Evolutionary conservation across 1,284 basidiomycete species (phyloP).

Genomic region (Boletus smithii): DNA sequence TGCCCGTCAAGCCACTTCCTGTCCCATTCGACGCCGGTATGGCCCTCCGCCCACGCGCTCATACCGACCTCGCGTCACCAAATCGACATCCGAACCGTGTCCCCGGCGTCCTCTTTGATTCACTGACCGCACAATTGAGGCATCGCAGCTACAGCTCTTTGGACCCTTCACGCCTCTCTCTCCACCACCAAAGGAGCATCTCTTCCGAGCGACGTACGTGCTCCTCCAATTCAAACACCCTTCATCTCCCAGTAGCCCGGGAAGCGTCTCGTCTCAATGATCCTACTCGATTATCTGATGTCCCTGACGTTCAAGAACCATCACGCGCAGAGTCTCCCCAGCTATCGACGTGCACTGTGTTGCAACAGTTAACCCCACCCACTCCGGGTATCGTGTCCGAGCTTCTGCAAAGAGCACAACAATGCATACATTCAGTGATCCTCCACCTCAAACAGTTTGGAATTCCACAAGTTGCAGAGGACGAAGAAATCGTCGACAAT

Average conservation of each 20-base stretch:
- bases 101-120: constrained; percentile 8
- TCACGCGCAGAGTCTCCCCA: not conserved
- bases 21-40: not conserved
- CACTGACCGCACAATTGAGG: constrained; percentile 12
- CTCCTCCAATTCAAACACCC: not conserved
- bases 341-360: not conserved
- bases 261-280: constrained; percentile 10
- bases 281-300: constrained; percentile 2
- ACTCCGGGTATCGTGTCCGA: constrained; percentile 28
- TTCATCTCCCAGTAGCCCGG: not conserved
- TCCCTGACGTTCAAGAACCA: constrained; percentile 8
- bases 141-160: constrained; percentile 18
- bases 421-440: constrained; percentile 27
- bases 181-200: constrained; percentile 1
- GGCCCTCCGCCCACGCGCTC: constrained; percentile 22
- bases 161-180: not conserved
- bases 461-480: constrained; percentile 22
- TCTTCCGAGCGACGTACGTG: constrained; percentile 2
- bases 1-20: constrained; percentile 9
- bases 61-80: constrained; percentile 21
- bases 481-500: constrained; percentile 30
- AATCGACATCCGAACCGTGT: constrained; percentile 10
- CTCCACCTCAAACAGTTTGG: constrained; percentile 31
- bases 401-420: constrained; percentile 24
- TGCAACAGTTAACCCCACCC: constrained; percentile 7